Conservation (phyloP, 2,329 filamentous ascomycete species). For the Metarhizium anisopliae region DNA sequence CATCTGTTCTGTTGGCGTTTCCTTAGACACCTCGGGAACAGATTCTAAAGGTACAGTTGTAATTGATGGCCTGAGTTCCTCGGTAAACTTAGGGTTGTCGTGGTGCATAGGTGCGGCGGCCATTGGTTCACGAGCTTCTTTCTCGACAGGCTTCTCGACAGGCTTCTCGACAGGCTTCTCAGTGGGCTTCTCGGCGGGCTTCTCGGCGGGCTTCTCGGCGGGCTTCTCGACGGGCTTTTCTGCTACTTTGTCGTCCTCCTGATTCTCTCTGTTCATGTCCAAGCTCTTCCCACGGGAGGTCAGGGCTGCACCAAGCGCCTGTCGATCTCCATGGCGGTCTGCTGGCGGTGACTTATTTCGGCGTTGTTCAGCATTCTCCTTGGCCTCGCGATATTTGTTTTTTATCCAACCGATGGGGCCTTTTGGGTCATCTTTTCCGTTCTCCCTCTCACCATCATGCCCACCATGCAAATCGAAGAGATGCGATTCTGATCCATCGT, state of each 20-base stretch:
- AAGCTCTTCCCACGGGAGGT: constrained; percentile 36
- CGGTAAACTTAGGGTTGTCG: background rate
- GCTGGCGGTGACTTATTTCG: constrained; percentile 48
- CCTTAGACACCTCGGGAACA: constrained; percentile 1
- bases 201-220: constrained; percentile 2
- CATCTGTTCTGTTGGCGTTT: background rate
- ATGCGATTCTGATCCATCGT: constrained; percentile 39
- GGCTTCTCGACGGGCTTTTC: constrained; percentile 2
- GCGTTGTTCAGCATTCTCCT: constrained; percentile 45
- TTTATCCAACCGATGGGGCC: constrained; percentile 50
- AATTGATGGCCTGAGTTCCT: background rate
- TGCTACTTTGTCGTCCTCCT: constrained; percentile 11
- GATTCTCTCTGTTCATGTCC: constrained; percentile 33
- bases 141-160: background rate
- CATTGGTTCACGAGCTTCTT: background rate
- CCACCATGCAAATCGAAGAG: constrained; percentile 29
- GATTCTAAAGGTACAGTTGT: background rate
- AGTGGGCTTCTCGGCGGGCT: background rate
- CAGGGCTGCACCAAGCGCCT: constrained; percentile 18
- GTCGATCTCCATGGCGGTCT: constrained; percentile 18
- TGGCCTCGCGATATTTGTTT: constrained; percentile 51
- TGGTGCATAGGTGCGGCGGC: background rate
- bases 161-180: constrained; percentile 2
- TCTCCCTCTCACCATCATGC: constrained; percentile 28
- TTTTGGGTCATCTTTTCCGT: constrained; percentile 35